Evolutionary conservation across 2,329 filamentous ascomycete species (phyloP).

Genomic region (Nakataea oryzae): DNA sequence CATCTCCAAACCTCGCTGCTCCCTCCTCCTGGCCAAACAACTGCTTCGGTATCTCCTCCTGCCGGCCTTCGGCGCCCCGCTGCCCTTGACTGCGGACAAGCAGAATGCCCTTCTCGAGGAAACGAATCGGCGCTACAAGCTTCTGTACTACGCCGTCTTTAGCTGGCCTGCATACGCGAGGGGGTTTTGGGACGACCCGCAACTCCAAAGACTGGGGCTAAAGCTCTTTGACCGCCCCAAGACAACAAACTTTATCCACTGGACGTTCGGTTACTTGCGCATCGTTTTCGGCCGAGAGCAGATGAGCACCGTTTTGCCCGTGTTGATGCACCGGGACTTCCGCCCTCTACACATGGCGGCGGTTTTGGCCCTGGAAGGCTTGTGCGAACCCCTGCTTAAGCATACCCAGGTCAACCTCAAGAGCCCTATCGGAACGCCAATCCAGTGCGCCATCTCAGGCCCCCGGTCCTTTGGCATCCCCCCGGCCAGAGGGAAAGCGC

Average conservation of each 20-base stretch:
- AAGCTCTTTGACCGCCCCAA: neutral
- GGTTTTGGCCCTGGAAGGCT: neutral
- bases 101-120: too few species aligned
- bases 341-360: neutral
- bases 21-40: neutral
- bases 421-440: neutral
- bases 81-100: neutral
- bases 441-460: neutral
- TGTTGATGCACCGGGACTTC: neutral
- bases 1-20: neutral
- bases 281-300: neutral
- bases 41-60: neutral
- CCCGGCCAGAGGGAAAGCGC: neutral
- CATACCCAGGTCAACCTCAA: neutral
- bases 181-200: neutral
- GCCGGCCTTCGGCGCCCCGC: neutral
- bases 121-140: neutral
- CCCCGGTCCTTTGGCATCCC: neutral
- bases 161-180: neutral
- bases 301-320: neutral
- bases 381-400: neutral
- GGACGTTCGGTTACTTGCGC: neutral
- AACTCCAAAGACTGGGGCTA: neutral
- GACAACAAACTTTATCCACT: neutral
- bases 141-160: neutral